Evolutionary conservation across 2,329 filamentous ascomycete species (phyloP).

Genomic region (Arthrinium puccinioides): DNA sequence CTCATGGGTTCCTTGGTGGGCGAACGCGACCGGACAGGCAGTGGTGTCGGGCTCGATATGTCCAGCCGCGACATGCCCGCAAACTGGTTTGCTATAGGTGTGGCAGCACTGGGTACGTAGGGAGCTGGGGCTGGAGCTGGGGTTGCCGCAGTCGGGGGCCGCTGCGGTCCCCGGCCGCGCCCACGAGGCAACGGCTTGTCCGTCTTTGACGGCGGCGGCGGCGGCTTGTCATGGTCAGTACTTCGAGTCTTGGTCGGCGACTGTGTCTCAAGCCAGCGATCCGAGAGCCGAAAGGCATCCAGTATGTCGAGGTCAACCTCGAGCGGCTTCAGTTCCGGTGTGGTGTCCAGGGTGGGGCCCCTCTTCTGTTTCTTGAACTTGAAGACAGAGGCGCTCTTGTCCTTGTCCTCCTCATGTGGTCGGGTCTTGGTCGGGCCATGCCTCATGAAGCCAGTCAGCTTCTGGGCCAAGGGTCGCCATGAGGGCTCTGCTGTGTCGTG

Average conservation of each 20-base stretch:
- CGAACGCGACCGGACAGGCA: too few species aligned
- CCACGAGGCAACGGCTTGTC: too few species aligned
- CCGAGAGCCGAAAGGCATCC: conserved; percentile 4
- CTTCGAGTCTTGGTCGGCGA: neutral
- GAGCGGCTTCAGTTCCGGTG: conserved; percentile 7
- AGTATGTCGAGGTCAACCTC: conserved; percentile 9
- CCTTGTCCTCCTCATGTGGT: neutral
- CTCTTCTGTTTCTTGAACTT: conserved; percentile 7
- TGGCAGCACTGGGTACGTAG: too few species aligned
- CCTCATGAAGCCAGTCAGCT: conserved; percentile 9
- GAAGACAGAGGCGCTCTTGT: conserved; percentile 6
- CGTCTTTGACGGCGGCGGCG: conserved; percentile 1
- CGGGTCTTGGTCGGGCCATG: conserved; percentile 4
- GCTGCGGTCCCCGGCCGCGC: too few species aligned
- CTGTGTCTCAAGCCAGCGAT: conserved; percentile 7
- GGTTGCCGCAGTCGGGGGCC: too few species aligned
- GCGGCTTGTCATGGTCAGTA: too few species aligned
- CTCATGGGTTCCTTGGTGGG: neutral
- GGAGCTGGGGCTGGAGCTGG: too few species aligned
- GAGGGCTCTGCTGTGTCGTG: conserved; percentile 6
- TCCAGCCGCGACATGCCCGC: too few species aligned
- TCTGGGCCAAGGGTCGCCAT: conserved; percentile 6
- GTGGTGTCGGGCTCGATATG: too few species aligned
- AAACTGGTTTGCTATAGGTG: too few species aligned
- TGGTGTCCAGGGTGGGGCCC: conserved; percentile 1